Percentiles rank a stretch among this genome's conserved stretches.
phyloP scores from a whole-genome alignment of 1,284 basidiomycete genomes.

The Gomphus bonarii region DNA sequence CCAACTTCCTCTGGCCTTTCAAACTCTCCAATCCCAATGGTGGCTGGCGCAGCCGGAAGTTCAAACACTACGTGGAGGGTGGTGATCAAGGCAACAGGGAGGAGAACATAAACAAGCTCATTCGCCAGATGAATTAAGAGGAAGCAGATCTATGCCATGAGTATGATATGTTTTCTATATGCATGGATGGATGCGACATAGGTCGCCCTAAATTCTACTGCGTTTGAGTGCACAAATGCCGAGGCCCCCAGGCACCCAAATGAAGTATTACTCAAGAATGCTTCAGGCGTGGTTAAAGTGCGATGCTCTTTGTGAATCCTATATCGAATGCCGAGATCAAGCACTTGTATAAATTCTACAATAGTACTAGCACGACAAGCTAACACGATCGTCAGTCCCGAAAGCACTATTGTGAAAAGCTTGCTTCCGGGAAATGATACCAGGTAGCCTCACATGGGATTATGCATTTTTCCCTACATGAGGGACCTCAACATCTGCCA shows the following conservation, averaged over 20 bases:
- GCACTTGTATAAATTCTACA: no score
- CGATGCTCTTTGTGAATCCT: no score
- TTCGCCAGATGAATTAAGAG: slow-evolving; percentile 89
- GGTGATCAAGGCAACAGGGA: slow-evolving; percentile 97
- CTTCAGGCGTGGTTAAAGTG: no score
- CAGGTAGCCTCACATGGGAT: not conserved
- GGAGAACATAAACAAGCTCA: slow-evolving; percentile 92
- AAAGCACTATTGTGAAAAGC: no score
- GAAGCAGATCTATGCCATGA: slow-evolving; percentile 1
- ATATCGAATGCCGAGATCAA: no score
- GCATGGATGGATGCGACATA: not conserved
- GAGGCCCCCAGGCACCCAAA: no score
- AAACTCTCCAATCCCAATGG: slow-evolving; percentile 99
- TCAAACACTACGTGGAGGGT: slow-evolving; percentile 90
- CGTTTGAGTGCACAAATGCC: not conserved
- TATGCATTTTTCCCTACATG: not conserved
- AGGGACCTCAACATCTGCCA: slow-evolving; percentile 30
- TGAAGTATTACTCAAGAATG: no score
- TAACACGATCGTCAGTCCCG: not conserved
- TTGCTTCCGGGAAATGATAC: not conserved
- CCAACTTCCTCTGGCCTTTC: slow-evolving; percentile 98
- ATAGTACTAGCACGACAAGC: no score
- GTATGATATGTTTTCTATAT: slow-evolving; percentile 1
- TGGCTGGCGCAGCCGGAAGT: slow-evolving; percentile 95
- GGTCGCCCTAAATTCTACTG: not conserved